Evolutionary conservation across 2,329 filamentous ascomycete species (phyloP).

Genomic region (Botryosphaeria dothidea): DNA sequence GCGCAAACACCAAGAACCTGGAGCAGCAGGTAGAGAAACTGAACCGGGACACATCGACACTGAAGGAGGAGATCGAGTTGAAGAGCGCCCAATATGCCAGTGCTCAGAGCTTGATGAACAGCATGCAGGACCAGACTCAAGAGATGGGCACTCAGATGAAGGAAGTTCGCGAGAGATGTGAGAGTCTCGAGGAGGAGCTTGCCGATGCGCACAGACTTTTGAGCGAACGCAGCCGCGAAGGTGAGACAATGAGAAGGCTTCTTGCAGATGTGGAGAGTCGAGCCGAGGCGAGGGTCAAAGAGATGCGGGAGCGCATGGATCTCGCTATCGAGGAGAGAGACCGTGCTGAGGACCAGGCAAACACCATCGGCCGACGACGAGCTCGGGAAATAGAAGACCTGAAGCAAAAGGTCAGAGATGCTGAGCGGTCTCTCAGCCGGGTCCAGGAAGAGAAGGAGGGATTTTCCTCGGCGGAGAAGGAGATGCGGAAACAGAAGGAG

Average conservation of each 20-base stretch:
- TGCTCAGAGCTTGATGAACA: conserved; percentile 81
- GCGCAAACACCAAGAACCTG: conserved; percentile 66
- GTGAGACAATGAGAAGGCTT: conserved; percentile 89
- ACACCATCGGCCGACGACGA: conserved; percentile 71
- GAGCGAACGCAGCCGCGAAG: conserved; percentile 84
- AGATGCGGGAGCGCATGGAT: conserved; percentile 88
- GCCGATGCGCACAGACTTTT: conserved; percentile 84
- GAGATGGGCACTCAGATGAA: conserved; percentile 91
- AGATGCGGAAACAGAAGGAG: conserved; percentile 71
- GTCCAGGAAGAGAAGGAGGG: conserved; percentile 76
- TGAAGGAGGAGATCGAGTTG: conserved; percentile 79
- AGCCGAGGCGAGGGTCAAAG: conserved; percentile 77
- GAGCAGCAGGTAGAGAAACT: conserved; percentile 73
- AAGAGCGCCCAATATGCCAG: conserved; percentile 84
- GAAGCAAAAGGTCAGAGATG: conserved; percentile 74
- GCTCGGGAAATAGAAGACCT: conserved; percentile 86
- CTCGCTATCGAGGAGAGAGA: conserved; percentile 92
- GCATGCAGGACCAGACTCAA: conserved; percentile 88
- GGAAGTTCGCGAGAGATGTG: conserved; percentile 77
- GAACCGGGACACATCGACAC: conserved; percentile 64
- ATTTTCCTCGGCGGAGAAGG: conserved; percentile 70
- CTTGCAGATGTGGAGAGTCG: conserved; percentile 83
- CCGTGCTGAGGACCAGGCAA: conserved; percentile 86
- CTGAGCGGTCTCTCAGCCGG: conserved; percentile 73
- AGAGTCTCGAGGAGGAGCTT: conserved; percentile 89